These are phyloP conservation scores for Cornus kousa DNA, from an alignment of 148 eudicot genomes.

Conservation along the genomic window DNA sequence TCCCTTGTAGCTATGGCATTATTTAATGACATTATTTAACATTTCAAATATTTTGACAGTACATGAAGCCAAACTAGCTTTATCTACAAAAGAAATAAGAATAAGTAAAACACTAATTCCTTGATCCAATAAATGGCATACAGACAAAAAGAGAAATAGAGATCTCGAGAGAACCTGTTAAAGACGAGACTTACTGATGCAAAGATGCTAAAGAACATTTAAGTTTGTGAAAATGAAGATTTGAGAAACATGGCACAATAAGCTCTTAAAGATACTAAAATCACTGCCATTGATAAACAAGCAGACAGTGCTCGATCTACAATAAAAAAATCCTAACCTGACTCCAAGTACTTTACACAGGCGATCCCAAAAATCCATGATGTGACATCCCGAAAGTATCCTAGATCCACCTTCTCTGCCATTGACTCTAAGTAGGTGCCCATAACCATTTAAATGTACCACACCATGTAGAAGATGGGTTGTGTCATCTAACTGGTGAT, in stretches of 20 bases:
- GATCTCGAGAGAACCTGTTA: background rate
- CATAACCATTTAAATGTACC: conserved; percentile 83
- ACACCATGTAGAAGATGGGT: conserved; percentile 87
- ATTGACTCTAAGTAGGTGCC: conserved; percentile 90
- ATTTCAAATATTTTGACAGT: background rate
- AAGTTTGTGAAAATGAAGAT: background rate
- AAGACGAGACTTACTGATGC: background rate
- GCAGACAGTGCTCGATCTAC: conserved; percentile 26
- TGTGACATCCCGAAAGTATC: conserved; percentile 77
- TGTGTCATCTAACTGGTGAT: conserved; percentile 77
- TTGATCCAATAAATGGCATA: no score
- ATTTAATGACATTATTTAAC: no score
- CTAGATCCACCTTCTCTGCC: conserved; percentile 93
- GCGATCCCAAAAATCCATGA: conserved; percentile 98
- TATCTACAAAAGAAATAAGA: no score
- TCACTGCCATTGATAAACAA: conserved; percentile 1
- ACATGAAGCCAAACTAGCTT: background rate
- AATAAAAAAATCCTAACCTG: conserved; percentile 64
- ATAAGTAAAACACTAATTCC: background rate
- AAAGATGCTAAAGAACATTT: background rate
- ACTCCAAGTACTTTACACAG: conserved; percentile 80
- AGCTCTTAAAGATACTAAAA: background rate
- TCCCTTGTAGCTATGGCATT: background rate
- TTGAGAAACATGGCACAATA: background rate
- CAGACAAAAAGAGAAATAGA: background rate